Evolutionary conservation across 805 yeast species (phyloP).

Genomic region (Wickerhamiella cacticola): DNA sequence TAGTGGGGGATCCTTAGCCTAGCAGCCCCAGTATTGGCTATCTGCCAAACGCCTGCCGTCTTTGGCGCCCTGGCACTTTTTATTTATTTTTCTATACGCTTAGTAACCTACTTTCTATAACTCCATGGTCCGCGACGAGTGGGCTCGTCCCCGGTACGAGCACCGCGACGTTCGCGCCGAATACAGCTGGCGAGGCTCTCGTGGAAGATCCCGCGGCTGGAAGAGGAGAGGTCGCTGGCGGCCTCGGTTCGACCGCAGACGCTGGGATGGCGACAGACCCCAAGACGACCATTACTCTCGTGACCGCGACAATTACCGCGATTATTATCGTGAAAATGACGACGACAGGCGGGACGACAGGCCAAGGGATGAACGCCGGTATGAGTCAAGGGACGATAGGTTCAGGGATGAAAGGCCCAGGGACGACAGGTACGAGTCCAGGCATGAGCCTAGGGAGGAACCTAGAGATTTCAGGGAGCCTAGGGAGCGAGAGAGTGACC

Average conservation of each 20-base stretch:
- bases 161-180: slow-evolving; percentile 11
- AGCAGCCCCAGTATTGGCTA: no score
- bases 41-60: no score
- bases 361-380: no score
- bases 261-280: slow-evolving; percentile 5
- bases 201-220: slow-evolving; percentile 12
- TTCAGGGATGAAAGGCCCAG: no score
- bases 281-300: not conserved
- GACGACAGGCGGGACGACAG: no score
- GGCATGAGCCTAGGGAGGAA: no score
- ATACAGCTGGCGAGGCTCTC: slow-evolving; percentile 10
- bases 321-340: not conserved
- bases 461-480: no score
- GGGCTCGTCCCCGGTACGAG: slow-evolving; percentile 10
- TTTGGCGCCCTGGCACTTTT: not conserved
- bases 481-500: no score
- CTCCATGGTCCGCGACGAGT: slow-evolving; percentile 8
- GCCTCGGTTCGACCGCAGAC: slow-evolving; percentile 5
- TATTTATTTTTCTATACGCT: not conserved
- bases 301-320: not conserved
- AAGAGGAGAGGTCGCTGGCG: slow-evolving; percentile 9
- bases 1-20: slow-evolving; percentile 28
- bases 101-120: not conserved
- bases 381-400: no score
- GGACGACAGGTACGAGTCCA: no score